Evolutionary conservation across 2,329 filamentous ascomycete genomes (phyloP), one percentile per base, ranked within the genome.

Genomic region (Monilinia fructicola): DNA sequence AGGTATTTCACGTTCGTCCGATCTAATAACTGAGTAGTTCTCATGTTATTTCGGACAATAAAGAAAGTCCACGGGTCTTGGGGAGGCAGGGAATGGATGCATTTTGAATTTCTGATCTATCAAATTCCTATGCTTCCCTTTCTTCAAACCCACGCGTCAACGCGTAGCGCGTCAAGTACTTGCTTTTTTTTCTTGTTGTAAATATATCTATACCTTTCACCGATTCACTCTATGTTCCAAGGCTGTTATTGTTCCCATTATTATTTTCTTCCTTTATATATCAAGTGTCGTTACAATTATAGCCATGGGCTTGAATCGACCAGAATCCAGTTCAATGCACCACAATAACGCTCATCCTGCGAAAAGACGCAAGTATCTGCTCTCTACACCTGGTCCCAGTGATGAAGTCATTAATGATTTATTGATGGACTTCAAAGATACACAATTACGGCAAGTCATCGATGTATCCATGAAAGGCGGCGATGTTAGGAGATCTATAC

Each of bases 381-480:
- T 40, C 35, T 23, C 9, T 21, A 58, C 35, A 18, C 26, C 48
- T 14, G 28, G 26, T 53, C 3, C 35, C 11, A 62, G 21, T 23
- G 23, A 53, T 11, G 26, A 61, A 6, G 21, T 26, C 14, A 38
- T 65, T 10, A 21, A n/a, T 21, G 26, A 38, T 21, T 31, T 65
- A 21, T 23, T 61, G 26, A 21, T 35, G 28, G 55, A 54, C 18
- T 61, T 65, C 46, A 23, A 31, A 42, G 21, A 35, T 53, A 28
- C 54, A 3, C 54, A 65, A 16, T 44, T 65, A n/a, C 44, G 64
- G 4, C 14, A 38, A 53, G 55, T 65, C 2, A 59, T 65, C 23
- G 21, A 54, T 18, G 14, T 61, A 14, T 48, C 48, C 6, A 26
- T 61, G 48, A 54, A 54, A 4, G 40, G 56, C 14, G 64, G 55